A percentile compares a stretch with the other conserved stretches of the same genome.
Evolutionary conservation across 23 red algal species (phyloP).

Genomic region (Agarophyton chilense): DNA sequence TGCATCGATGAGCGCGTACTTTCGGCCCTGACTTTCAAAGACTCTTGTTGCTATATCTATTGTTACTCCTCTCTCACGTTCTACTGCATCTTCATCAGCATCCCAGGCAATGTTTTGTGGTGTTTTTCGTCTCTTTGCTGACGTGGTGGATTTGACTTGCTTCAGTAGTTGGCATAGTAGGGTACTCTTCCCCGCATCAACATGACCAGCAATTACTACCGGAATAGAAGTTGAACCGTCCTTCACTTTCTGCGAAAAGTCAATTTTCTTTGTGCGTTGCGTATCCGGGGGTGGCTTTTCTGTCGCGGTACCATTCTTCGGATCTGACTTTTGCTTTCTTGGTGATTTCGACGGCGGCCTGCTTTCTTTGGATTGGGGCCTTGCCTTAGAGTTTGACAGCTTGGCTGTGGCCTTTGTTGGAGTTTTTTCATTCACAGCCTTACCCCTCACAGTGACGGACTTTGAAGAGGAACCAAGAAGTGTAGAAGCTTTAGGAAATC

Average conservation of each 20-base stretch:
- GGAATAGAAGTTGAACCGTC: constrained; percentile 44
- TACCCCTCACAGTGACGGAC: not conserved
- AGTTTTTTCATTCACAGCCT: not conserved
- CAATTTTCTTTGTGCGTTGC: constrained; percentile 27
- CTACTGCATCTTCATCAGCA: constrained; percentile 87
- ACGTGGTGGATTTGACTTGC: not conserved
- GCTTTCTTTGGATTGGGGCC: not conserved
- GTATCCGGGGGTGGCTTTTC: not conserved
- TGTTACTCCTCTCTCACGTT: constrained; percentile 95
- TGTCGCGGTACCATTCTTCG: not conserved
- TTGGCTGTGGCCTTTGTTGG: not conserved
- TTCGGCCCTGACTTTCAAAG: constrained; percentile 68
- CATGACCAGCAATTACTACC: constrained; percentile 83
- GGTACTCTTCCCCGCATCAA: constrained; percentile 88
- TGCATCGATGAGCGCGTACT: constrained; percentile 92
- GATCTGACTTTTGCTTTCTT: not conserved
- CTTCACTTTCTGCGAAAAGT: constrained; percentile 6
- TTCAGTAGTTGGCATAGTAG: constrained; percentile 57
- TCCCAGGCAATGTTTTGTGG: constrained; percentile 79
- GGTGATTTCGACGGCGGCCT: not conserved
- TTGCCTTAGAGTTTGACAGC: not conserved
- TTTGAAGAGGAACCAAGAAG: not conserved
- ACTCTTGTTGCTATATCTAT: constrained; percentile 95
- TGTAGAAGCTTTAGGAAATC: constrained; percentile 36
- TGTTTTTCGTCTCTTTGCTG: not conserved